These are phyloP conservation scores for Fraxinus latifolia DNA, from an alignment of 305 asterid species.

Conservation along the genomic window DNA sequence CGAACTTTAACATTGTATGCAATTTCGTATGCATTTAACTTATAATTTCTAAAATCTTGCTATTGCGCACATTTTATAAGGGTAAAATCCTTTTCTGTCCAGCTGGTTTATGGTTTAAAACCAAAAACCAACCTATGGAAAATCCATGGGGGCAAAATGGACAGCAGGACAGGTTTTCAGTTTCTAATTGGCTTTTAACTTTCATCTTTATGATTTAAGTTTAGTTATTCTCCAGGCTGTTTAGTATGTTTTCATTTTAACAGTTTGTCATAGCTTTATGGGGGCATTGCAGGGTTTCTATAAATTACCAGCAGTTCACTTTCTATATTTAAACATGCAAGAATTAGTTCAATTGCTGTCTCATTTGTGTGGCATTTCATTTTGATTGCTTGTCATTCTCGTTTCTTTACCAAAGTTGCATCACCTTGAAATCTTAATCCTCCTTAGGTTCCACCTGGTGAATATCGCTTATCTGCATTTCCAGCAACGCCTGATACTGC, in stretches of 20 bases:
- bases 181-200: slow-evolving; percentile 9
- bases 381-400: background rate
- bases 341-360: background rate
- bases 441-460: slow-evolving; percentile 87
- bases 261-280: background rate
- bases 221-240: background rate
- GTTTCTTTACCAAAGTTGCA: slow-evolving; percentile 2
- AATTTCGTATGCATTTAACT: background rate
- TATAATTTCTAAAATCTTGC: background rate
- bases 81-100: background rate
- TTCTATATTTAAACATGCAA: background rate
- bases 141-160: slow-evolving; percentile 8
- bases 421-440: slow-evolving; percentile 27
- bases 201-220: background rate
- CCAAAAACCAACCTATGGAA: slow-evolving; percentile 10
- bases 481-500: slow-evolving; percentile 76
- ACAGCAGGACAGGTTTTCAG: slow-evolving; percentile 6
- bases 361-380: background rate
- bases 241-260: background rate
- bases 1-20: background rate
- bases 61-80: slow-evolving; percentile 5
- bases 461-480: slow-evolving; percentile 84
- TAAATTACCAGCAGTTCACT: background rate
- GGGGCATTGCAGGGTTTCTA: background rate
- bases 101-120: background rate